These are phyloP conservation scores for Dorcoceras hygrometricum DNA, from an alignment of 257 asterid genomes.

Conservation along the genomic window DNA sequence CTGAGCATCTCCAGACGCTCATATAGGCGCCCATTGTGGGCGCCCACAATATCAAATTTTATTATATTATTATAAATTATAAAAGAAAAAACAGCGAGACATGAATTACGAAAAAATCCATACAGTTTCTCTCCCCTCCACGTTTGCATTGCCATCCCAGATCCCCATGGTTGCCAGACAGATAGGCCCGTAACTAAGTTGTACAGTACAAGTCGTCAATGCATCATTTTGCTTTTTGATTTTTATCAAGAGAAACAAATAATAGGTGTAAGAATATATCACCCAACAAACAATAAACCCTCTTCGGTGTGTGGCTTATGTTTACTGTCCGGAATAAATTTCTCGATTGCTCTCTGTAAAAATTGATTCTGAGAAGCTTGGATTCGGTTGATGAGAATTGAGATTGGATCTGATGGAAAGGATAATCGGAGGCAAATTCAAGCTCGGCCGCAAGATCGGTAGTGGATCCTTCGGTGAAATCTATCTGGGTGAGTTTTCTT, in stretches of 20 bases:
- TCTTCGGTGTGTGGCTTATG: constrained; percentile 28
- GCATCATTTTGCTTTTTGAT: background rate
- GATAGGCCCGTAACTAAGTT: no score
- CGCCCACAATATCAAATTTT: no score
- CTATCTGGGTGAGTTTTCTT: constrained; percentile 63
- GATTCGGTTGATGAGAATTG: constrained; percentile 35
- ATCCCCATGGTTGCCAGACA: background rate
- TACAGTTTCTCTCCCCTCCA: background rate
- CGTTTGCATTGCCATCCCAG: background rate
- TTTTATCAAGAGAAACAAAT: no score
- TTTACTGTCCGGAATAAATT: background rate
- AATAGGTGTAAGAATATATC: background rate
- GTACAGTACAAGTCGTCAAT: background rate
- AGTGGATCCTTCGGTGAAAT: constrained; percentile 97
- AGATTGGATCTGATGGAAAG: constrained; percentile 74
- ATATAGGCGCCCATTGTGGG: no score
- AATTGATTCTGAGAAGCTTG: constrained; percentile 20
- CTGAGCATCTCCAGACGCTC: no score
- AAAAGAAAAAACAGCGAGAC: no score
- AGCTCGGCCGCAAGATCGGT: constrained; percentile 97
- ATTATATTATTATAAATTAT: no score
- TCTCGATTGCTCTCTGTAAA: constrained; percentile 10
- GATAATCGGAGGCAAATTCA: constrained; percentile 82
- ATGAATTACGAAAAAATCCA: background rate
- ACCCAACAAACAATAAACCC: constrained; percentile 27